Evolutionary conservation across 2,329 filamentous ascomycete genomes (phyloP), one percentile per base, ranked within the genome.

Genomic region (Phialemoniopsis sp.): DNA sequence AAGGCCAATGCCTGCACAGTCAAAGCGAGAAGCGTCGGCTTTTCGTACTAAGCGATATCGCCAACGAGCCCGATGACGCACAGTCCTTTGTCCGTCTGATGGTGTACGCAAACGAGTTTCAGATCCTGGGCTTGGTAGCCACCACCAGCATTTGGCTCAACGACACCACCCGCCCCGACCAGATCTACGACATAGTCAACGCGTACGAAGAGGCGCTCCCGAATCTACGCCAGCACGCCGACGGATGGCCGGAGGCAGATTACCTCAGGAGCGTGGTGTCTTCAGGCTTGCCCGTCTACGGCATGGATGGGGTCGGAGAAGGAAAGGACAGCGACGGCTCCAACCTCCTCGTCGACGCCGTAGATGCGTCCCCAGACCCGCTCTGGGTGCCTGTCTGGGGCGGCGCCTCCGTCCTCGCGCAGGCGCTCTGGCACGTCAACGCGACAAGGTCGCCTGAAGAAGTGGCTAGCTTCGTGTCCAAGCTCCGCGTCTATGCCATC

Each of bases 381-480:
- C 57, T 75, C 4, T 76, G 67, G 64, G 51, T 73, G 3, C 59
- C 68, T 3, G 60, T 58, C 46, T 76, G 72, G 72, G 72, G 70
- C 12, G 71, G 72, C 17, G 63, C 67, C 12, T 73, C 70, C 38
- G 63, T 66, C 1, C 61, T 76, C 2, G 72, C 70, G 4, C 60
- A 71, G 41, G 68, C 64, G 2, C 56, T 76, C 13, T 51, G 62
- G 17, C 55, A 65, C 9, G 58, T 67, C 33, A n/a, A n/a, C n/a
- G n/a, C n/a, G n/a, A n/a, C n/a, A n/a, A 56, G 59, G 19, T 42
- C 50, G 13, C 52, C 55, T 3, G 45, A 45, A 1, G 59, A 67
- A 3, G 48, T 58, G 2, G 51, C 53, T 0, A 41, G 37, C 0
- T 59, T 73, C 13, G 49, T 58, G 3, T 47, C 49, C 3, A 66